Percentiles rank a stretch among this genome's conserved stretches.
These are phyloP conservation scores for Curvularia hawaiiensis DNA, from an alignment of 2,329 filamentous ascomycete species.

Conservation along the genomic window DNA sequence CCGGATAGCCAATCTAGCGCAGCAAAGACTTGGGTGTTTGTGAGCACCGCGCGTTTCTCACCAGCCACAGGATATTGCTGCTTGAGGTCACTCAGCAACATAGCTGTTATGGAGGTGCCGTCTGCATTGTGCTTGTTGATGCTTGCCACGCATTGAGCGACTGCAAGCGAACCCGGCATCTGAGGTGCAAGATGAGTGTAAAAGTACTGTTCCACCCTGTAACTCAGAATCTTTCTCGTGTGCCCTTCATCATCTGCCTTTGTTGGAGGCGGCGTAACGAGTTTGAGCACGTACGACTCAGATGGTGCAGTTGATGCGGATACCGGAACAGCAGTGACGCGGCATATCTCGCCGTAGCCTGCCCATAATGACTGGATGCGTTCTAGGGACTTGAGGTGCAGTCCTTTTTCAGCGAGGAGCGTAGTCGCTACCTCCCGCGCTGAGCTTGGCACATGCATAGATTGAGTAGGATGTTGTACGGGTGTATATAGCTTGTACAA, in stretches of 20 bases:
- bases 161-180: constrained; percentile 52
- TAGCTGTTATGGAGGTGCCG: constrained; percentile 55
- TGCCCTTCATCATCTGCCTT: constrained; percentile 63
- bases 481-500: constrained; percentile 2
- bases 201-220: constrained; percentile 70
- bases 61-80: constrained; percentile 61
- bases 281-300: constrained; percentile 61
- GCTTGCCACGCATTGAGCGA: constrained; percentile 57
- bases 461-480: not conserved
- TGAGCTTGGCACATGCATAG: constrained; percentile 48
- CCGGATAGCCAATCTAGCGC: constrained; percentile 66
- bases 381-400: constrained; percentile 31
- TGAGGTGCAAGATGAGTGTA: constrained; percentile 62
- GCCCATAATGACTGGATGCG: constrained; percentile 54
- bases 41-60: constrained; percentile 58
- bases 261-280: constrained; percentile 60
- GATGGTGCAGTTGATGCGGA: constrained; percentile 14
- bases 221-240: constrained; percentile 68
- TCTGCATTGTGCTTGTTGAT: constrained; percentile 50
- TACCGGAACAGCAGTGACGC: constrained; percentile 52
- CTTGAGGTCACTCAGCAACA: constrained; percentile 63
- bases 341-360: constrained; percentile 61
- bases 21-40: constrained; percentile 55
- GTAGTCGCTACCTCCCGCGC: constrained; percentile 31
- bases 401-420: constrained; percentile 33